phyloP scores from a whole-genome alignment of 495 filamentous ascomycete genomes.

The Lentithecium fluviatile region DNA sequence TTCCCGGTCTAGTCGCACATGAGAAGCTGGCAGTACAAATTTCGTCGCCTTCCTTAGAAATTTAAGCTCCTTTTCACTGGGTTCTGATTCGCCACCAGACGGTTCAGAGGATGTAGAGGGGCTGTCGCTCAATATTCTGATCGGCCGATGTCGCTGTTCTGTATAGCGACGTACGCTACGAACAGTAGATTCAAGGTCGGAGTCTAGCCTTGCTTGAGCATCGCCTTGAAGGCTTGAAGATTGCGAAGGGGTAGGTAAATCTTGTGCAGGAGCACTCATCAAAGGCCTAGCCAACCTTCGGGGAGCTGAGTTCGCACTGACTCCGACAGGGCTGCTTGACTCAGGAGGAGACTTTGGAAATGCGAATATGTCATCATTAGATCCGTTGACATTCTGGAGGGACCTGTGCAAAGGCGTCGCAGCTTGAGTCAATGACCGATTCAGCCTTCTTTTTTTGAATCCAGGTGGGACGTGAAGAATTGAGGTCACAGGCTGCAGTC shows the following conservation, averaged over 20 bases:
- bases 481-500: not conserved
- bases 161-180: not conserved
- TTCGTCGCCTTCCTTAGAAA: conserved; percentile 61
- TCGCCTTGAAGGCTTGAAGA: conserved; percentile 21
- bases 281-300: not conserved
- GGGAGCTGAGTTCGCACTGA: not conserved
- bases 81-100: conserved; percentile 33
- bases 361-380: conserved; percentile 7
- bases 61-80: conserved; percentile 41
- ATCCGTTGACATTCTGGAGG: not conserved
- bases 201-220: not conserved
- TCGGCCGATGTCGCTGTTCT: not conserved
- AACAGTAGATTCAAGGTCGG: conserved; percentile 2
- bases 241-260: conserved; percentile 21
- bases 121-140: conserved; percentile 16
- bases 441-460: conserved; percentile 4
- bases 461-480: not conserved
- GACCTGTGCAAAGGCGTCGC: not conserved
- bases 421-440: not conserved
- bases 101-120: not conserved
- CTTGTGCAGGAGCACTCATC: not conserved
- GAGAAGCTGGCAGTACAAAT: conserved; percentile 89
- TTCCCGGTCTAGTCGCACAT: conserved; percentile 69
- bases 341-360: conserved; percentile 23
- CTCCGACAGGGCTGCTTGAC: conserved; percentile 18